Evolutionary conservation across 1,139 yeast genomes (phyloP).

Genomic region (Zygosaccharomyces pseudobailii): DNA sequence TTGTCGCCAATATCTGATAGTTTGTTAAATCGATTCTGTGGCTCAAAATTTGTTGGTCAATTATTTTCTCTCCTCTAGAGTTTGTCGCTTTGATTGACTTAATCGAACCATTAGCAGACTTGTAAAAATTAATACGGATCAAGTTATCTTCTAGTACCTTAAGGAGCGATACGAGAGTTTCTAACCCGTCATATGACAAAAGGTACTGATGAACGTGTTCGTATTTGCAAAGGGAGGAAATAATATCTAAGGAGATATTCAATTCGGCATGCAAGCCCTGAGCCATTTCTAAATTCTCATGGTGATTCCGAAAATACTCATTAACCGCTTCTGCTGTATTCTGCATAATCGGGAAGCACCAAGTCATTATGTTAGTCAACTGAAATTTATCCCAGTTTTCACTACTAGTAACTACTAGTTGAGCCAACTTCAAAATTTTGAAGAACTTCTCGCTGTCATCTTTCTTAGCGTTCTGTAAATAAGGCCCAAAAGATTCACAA

Average conservation of each 20-base stretch:
- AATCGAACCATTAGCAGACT: slow-evolving; percentile 30
- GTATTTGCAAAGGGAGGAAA: slow-evolving; percentile 48
- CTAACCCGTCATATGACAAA: slow-evolving; percentile 47
- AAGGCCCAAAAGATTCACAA: slow-evolving; percentile 39
- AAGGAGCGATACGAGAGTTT: slow-evolving; percentile 43
- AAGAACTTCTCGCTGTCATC: slow-evolving; percentile 19
- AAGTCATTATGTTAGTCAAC: slow-evolving; percentile 48
- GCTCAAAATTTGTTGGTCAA: slow-evolving; percentile 14
- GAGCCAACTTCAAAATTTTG: slow-evolving; percentile 35
- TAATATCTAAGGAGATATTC: slow-evolving; percentile 42
- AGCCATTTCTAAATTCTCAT: slow-evolving; percentile 20
- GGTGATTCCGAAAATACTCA: slow-evolving; percentile 22
- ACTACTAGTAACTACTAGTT: slow-evolving; percentile 45
- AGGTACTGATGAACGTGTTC: slow-evolving; percentile 51
- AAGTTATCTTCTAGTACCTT: slow-evolving; percentile 45
- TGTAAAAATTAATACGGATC: slow-evolving; percentile 36
- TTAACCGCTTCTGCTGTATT: slow-evolving; percentile 19
- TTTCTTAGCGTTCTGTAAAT: slow-evolving; percentile 26
- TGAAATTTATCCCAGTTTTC: slow-evolving; percentile 52
- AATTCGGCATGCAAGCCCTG: slow-evolving; percentile 18
- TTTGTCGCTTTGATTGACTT: slow-evolving; percentile 32
- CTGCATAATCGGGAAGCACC: slow-evolving; percentile 46
- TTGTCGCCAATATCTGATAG: slow-evolving; percentile 31
- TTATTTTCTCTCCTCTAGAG: slow-evolving; percentile 28
- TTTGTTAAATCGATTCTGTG: slow-evolving; percentile 21